Percentiles rank a stretch among this genome's conserved stretches.
These are phyloP conservation scores for Hortaea sp. DNA, from an alignment of 2,329 filamentous ascomycete genomes.

Conservation along the genomic window DNA sequence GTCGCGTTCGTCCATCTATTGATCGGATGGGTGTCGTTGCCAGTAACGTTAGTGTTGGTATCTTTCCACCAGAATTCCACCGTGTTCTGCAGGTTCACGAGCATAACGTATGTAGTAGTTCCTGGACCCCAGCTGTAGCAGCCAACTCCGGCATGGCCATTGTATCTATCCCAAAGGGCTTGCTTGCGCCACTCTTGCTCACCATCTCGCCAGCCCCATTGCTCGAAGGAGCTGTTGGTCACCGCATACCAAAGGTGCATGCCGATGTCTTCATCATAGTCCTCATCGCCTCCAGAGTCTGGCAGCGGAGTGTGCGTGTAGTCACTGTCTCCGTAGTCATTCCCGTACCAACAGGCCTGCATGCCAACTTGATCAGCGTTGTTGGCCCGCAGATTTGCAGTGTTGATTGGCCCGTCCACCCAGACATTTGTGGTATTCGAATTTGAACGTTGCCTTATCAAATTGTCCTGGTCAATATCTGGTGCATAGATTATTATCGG, in stretches of 20 bases:
- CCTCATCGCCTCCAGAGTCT: conserved; percentile 17
- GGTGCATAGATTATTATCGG: background rate
- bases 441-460: conserved; percentile 29
- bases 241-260: conserved; percentile 37
- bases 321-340: conserved; percentile 28
- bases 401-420: conserved; percentile 27
- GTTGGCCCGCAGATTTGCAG: conserved; percentile 21
- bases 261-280: conserved; percentile 21
- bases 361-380: conserved; percentile 26
- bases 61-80: conserved; percentile 38
- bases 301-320: conserved; percentile 28
- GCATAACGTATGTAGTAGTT: conserved; percentile 33
- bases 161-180: conserved; percentile 28
- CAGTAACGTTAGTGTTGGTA: conserved; percentile 24
- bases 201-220: conserved; percentile 32
- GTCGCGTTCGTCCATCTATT: conserved; percentile 27
- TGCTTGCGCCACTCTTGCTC: conserved; percentile 28
- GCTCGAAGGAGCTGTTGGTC: conserved; percentile 30
- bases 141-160: conserved; percentile 35
- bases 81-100: conserved; percentile 29
- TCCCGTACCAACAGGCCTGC: conserved; percentile 30
- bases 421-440: conserved; percentile 31
- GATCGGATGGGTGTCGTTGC: conserved; percentile 27
- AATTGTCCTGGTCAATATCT: conserved; percentile 32
- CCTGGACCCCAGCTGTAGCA: conserved; percentile 34